Percentiles rank a stretch among this genome's conserved stretches.
These are phyloP conservation scores for Perilla frutescens DNA, from an alignment of 257 asterid genomes.

Conservation along the genomic window DNA sequence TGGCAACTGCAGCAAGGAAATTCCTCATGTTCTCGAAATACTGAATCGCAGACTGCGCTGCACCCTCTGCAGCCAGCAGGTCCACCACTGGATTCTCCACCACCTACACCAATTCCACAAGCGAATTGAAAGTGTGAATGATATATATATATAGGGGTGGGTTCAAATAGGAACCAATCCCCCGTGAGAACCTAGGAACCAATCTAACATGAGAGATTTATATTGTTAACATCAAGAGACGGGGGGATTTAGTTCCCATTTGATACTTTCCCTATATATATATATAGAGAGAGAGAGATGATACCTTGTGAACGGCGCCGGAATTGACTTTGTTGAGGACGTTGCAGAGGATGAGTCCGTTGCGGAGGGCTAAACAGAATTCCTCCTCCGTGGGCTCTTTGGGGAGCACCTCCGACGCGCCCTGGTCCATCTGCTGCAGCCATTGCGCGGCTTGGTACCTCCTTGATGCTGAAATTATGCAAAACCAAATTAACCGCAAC, in stretches of 20 bases:
- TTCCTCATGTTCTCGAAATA: conserved; percentile 94
- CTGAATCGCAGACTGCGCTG: conserved; percentile 97
- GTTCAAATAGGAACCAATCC: too few relatives aligned
- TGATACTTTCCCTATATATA: too few relatives aligned
- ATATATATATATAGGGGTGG: too few relatives aligned
- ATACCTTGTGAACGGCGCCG: conserved; percentile 89
- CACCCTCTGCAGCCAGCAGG: conserved; percentile 79
- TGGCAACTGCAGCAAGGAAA: conserved; percentile 80
- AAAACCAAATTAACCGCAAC: too few relatives aligned
- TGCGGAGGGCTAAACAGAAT: conserved; percentile 82
- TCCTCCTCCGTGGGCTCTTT: conserved; percentile 76
- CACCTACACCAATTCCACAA: too few relatives aligned
- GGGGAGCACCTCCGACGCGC: conserved; percentile 69
- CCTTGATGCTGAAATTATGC: conserved; percentile 80
- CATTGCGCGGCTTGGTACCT: conserved; percentile 88
- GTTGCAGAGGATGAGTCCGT: conserved; percentile 95
- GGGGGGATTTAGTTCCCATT: too few relatives aligned
- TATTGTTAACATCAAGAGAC: too few relatives aligned
- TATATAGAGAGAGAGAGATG: too few relatives aligned
- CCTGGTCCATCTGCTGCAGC: conserved; percentile 83
- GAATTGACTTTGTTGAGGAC: conserved; percentile 97
- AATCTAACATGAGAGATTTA: too few relatives aligned
- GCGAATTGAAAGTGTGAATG: too few relatives aligned
- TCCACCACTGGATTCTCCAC: conserved; percentile 83
- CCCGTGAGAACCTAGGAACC: too few relatives aligned